A percentile compares a stretch with the other conserved stretches of the same genome.
Evolutionary conservation across 805 yeast genomes (phyloP).

Genomic region (Saccharomycopsis guyanensis): DNA sequence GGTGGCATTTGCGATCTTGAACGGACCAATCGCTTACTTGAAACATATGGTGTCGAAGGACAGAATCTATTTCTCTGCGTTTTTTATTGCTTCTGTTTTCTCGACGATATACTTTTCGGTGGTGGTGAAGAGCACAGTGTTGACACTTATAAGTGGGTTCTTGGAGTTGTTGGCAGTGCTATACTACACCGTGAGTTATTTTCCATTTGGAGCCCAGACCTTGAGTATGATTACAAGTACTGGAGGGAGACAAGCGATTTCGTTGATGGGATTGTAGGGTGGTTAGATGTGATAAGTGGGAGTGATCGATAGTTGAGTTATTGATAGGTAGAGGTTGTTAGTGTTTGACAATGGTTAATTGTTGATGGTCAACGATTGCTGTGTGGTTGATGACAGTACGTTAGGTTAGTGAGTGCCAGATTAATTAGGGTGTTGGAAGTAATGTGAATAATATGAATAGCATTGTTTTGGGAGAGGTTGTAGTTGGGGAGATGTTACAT

Average conservation of each 20-base stretch:
- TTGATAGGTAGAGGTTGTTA: no score
- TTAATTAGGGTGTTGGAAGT: no score
- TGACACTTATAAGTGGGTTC: slow-evolving; percentile 69
- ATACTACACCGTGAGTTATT: slow-evolving; percentile 86
- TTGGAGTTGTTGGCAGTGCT: slow-evolving; percentile 77
- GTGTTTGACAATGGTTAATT: no score
- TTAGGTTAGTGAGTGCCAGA: no score
- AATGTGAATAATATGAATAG: no score
- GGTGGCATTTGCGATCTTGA: slow-evolving; percentile 84
- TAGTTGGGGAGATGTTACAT: no score
- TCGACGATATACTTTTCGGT: slow-evolving; percentile 76
- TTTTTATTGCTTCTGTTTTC: slow-evolving; percentile 75
- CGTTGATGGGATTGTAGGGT: slow-evolving; percentile 14
- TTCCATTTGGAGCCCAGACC: slow-evolving; percentile 91
- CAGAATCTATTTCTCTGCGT: slow-evolving; percentile 70
- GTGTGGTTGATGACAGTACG: no score
- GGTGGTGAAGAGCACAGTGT: slow-evolving; percentile 56
- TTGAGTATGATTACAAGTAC: slow-evolving; percentile 47
- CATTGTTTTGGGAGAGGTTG: no score
- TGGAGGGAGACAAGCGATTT: slow-evolving; percentile 44
- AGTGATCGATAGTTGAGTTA: no score
- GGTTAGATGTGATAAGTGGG: no score
- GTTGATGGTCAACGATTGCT: no score
- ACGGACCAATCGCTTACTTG: slow-evolving; percentile 83
- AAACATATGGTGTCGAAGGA: slow-evolving; percentile 69